Evolutionary conservation across 148 eudicot genomes (phyloP).

Genomic region (Polygonum aviculare): DNA sequence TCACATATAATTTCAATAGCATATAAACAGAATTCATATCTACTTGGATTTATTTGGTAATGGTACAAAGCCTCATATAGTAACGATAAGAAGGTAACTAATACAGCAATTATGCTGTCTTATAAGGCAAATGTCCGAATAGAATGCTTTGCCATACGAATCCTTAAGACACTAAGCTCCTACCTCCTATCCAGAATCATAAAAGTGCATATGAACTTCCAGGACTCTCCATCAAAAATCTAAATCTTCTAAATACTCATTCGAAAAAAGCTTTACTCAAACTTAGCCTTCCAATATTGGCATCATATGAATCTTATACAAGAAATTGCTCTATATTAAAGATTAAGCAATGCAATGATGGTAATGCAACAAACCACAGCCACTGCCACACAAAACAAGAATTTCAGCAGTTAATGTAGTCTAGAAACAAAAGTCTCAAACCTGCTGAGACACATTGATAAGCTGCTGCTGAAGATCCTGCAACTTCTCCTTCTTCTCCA

Average conservation of each 20-base stretch:
- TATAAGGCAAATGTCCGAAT: background rate
- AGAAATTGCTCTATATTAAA: background rate
- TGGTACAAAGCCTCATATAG: background rate
- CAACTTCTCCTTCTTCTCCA: slow-evolving; percentile 11
- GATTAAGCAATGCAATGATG: background rate
- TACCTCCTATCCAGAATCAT: background rate
- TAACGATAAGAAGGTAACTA: background rate
- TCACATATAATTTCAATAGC: background rate
- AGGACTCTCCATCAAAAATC: background rate
- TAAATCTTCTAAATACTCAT: background rate
- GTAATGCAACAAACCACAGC: background rate
- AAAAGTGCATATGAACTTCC: background rate
- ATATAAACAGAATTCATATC: background rate
- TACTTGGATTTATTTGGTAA: background rate
- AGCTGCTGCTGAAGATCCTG: slow-evolving; percentile 10
- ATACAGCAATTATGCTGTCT: background rate
- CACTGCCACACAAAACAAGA: background rate
- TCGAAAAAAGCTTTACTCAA: background rate
- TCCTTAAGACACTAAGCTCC: background rate
- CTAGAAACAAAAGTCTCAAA: slow-evolving; percentile 1
- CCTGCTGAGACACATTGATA: slow-evolving; percentile 14
- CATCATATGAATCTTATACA: background rate
- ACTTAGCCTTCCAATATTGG: background rate
- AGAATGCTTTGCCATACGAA: background rate
- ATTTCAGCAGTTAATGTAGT: background rate